Conservation (phyloP, 2,329 filamentous ascomycete genomes). For the Raffaelea arxii region DNA sequence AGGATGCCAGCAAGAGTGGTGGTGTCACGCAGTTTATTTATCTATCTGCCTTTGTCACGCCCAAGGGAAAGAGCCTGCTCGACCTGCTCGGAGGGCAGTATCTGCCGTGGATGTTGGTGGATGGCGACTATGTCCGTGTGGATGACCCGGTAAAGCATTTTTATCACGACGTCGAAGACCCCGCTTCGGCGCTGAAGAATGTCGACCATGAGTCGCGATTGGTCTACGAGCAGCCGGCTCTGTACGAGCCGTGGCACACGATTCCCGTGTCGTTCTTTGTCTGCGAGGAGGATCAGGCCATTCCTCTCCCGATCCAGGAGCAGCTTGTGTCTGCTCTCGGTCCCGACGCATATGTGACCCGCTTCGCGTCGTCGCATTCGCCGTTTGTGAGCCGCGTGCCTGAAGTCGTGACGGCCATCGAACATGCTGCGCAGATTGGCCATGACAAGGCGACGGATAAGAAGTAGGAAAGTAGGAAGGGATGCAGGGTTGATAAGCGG, state of each 20-base stretch:
- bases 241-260: slow-evolving; percentile 4
- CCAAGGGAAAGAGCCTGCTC: slow-evolving; percentile 13
- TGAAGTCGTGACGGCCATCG: neutral
- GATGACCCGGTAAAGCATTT: neutral
- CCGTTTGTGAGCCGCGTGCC: slow-evolving; percentile 3
- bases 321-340: neutral
- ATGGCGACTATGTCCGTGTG: neutral
- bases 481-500: no score
- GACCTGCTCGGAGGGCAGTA: slow-evolving; percentile 15
- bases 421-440: neutral
- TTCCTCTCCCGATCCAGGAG: neutral
- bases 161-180: slow-evolving; percentile 2
- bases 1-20: slow-evolving; percentile 20
- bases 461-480: no score
- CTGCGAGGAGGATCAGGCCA: slow-evolving; percentile 4
- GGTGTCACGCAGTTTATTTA: slow-evolving; percentile 23
- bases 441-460: no score
- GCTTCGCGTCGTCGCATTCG: slow-evolving; percentile 1
- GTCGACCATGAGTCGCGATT: neutral
- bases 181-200: neutral
- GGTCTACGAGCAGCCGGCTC: neutral
- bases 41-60: slow-evolving; percentile 16
- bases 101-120: slow-evolving; percentile 16
- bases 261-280: neutral
- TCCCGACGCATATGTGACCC: neutral